A percentile compares a stretch with the other conserved stretches of the same genome.
These are phyloP conservation scores for Paracoccidioides brasiliensis DNA, from an alignment of 2,329 filamentous ascomycete species.

Conservation along the genomic window DNA sequence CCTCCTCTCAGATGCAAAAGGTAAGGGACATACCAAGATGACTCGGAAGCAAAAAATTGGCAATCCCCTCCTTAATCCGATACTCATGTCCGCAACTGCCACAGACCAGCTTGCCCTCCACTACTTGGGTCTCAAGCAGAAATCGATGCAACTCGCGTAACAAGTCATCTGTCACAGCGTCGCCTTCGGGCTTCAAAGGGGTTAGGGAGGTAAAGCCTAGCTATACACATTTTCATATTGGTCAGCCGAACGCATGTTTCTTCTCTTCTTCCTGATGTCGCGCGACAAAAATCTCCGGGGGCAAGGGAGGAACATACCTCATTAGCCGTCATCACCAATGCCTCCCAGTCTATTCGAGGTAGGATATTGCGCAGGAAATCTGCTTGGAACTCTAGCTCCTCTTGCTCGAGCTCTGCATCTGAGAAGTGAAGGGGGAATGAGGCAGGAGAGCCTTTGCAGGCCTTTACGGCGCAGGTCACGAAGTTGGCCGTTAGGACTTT, in stretches of 20 bases:
- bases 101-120: slow-evolving; percentile 79
- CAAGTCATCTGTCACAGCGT: slow-evolving; percentile 52
- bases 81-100: slow-evolving; percentile 90
- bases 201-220: slow-evolving; percentile 67
- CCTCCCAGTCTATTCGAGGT: slow-evolving; percentile 77
- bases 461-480: slow-evolving; percentile 87
- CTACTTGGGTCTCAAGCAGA: slow-evolving; percentile 78
- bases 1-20: not conserved
- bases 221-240: slow-evolving; percentile 32
- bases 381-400: slow-evolving; percentile 69
- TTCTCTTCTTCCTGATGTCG: not conserved
- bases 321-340: slow-evolving; percentile 57
- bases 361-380: slow-evolving; percentile 74
- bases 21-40: slow-evolving; percentile 49
- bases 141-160: slow-evolving; percentile 67
- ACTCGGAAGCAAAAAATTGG: slow-evolving; percentile 86
- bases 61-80: slow-evolving; percentile 85
- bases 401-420: slow-evolving; percentile 78
- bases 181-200: slow-evolving; percentile 47
- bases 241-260: not conserved
- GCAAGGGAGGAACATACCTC: slow-evolving; percentile 37
- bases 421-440: slow-evolving; percentile 87
- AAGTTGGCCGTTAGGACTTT: slow-evolving; percentile 95
- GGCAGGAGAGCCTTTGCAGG: slow-evolving; percentile 67
- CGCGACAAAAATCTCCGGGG: no score